Evolutionary conservation across 345 rosid species (phyloP).

Genomic region (Eucalyptus regnans): DNA sequence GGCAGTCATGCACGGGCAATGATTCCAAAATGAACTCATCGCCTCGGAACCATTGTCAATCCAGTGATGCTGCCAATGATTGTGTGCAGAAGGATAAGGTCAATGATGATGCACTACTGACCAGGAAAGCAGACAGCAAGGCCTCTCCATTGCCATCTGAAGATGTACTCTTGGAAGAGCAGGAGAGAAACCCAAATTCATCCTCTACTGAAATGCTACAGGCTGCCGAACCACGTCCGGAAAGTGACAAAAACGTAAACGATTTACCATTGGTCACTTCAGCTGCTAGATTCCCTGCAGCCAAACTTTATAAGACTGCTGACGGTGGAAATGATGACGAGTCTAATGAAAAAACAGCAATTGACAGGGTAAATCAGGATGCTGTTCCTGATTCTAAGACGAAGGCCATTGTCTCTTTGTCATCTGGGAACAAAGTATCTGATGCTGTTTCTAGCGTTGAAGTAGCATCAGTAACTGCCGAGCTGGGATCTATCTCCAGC

Average conservation of each 20-base stretch:
- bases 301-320: slow-evolving; percentile 1
- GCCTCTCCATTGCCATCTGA: not conserved
- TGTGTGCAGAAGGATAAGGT: slow-evolving; percentile 17
- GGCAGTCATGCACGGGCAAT: slow-evolving; percentile 18
- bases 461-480: slow-evolving; percentile 9
- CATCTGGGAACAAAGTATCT: slow-evolving; percentile 14
- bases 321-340: slow-evolving; percentile 6
- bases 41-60: slow-evolving; percentile 7
- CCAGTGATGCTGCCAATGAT: slow-evolving; percentile 9
- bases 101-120: slow-evolving; percentile 1
- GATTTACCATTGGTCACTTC: slow-evolving; percentile 5
- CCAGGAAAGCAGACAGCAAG: slow-evolving; percentile 12
- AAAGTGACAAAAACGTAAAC: slow-evolving; percentile 21
- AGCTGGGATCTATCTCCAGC: slow-evolving; percentile 1
- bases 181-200: slow-evolving; percentile 6
- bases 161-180: slow-evolving; percentile 12
- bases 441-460: not conserved
- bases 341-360: slow-evolving; percentile 9
- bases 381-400: slow-evolving; percentile 11
- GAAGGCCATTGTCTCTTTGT: not conserved
- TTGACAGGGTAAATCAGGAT: slow-evolving; percentile 9
- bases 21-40: slow-evolving; percentile 14
- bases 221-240: slow-evolving; percentile 21
- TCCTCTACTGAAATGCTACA: slow-evolving; percentile 21
- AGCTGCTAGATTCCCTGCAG: not conserved